Conservation (phyloP, 148 eudicot species). For the Nepenthes mirabilis region DNA sequence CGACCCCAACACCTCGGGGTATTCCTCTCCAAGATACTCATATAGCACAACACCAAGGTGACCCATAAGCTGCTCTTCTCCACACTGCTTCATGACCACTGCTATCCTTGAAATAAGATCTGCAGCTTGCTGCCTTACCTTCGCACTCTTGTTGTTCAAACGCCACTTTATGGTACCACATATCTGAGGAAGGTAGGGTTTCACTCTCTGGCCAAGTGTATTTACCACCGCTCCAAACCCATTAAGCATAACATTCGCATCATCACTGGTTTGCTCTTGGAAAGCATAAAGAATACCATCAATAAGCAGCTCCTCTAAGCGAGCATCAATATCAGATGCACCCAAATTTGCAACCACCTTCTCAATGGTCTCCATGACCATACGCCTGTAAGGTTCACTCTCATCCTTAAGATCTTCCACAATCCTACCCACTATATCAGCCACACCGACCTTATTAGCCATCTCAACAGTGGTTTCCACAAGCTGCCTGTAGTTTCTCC, state of each 20-base stretch:
- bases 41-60: conserved; percentile 94
- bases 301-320: conserved; percentile 89
- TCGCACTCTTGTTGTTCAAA: conserved; percentile 93
- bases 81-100: conserved; percentile 96
- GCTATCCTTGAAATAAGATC: conserved; percentile 92
- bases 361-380: conserved; percentile 99
- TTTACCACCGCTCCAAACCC: conserved; percentile 98
- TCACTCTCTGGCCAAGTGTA: conserved; percentile 86
- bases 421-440: conserved; percentile 85
- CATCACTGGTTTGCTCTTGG: conserved; percentile 97
- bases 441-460: conserved; percentile 92
- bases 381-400: conserved; percentile 91
- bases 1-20: conserved; percentile 93
- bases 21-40: conserved; percentile 90
- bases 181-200: conserved; percentile 92
- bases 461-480: conserved; percentile 95
- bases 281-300: conserved; percentile 95
- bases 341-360: conserved; percentile 89
- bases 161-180: conserved; percentile 99
- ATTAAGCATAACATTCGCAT: conserved; percentile 98
- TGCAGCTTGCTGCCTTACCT: conserved; percentile 95
- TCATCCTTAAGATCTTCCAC: conserved; percentile 97
- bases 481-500: conserved; percentile 86
- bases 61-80: conserved; percentile 97
- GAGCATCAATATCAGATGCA: conserved; percentile 87